Percentiles rank a stretch among this genome's conserved stretches.
phyloP scores from a whole-genome alignment of 768 basidiomycete genomes.

The Hypsizygus marmoreus region DNA sequence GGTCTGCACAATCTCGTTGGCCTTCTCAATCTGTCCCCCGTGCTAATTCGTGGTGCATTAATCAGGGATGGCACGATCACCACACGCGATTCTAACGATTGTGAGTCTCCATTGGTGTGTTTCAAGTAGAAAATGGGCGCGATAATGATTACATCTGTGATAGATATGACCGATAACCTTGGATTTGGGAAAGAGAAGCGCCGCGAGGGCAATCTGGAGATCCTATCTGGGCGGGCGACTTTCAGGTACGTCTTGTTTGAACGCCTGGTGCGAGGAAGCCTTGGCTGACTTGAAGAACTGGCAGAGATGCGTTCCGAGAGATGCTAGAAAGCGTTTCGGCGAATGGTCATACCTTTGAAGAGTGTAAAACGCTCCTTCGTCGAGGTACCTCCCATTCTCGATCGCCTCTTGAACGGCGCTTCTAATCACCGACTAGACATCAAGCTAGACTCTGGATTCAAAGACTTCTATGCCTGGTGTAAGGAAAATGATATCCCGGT shows the following conservation, averaged over 20 bases:
- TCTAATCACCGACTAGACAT: slow-evolving; percentile 56
- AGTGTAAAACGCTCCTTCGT: slow-evolving; percentile 76
- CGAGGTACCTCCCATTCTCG: slow-evolving; percentile 49
- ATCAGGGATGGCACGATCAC: slow-evolving; percentile 93
- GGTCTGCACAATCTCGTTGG: slow-evolving; percentile 27
- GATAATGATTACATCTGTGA: not conserved
- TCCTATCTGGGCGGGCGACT: slow-evolving; percentile 63
- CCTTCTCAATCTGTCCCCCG: not conserved
- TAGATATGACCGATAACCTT: slow-evolving; percentile 87
- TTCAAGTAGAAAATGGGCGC: not conserved
- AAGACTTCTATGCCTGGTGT: slow-evolving; percentile 85
- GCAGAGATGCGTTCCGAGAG: slow-evolving; percentile 82
- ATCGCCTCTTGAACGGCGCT: slow-evolving; percentile 4
- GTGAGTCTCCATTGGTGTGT: slow-evolving; percentile 40
- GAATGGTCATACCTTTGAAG: slow-evolving; percentile 80
- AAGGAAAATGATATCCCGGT: slow-evolving; percentile 79
- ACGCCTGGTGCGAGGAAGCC: not conserved
- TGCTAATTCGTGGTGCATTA: slow-evolving; percentile 1
- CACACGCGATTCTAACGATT: slow-evolving; percentile 90
- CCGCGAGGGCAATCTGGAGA: slow-evolving; percentile 70
- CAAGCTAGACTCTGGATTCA: slow-evolving; percentile 86
- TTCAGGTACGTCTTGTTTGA: slow-evolving; percentile 55
- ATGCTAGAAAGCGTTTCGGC: slow-evolving; percentile 82
- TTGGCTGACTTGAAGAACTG: not conserved
- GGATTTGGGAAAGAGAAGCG: slow-evolving; percentile 82